Percentiles rank a stretch among this genome's conserved stretches.
phyloP scores from a whole-genome alignment of 805 yeast species.

The Kodamaea jinghongensis region DNA sequence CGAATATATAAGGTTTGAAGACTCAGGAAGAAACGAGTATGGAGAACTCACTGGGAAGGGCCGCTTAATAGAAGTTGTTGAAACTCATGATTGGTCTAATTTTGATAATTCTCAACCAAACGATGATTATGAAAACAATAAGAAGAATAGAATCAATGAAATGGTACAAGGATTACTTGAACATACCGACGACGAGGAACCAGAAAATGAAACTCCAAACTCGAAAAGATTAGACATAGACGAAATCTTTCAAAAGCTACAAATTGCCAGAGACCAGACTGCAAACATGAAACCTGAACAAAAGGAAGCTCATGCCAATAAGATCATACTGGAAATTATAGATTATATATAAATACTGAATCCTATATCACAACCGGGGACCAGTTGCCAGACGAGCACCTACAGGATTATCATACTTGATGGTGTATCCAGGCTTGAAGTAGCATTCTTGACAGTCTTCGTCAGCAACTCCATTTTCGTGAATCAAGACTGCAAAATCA shows the following conservation, averaged over 20 bases:
- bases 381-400: constrained; percentile 6
- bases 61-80: constrained; percentile 45
- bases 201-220: constrained; percentile 6
- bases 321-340: constrained; percentile 37
- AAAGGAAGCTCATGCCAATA: constrained; percentile 31
- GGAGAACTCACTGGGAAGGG: constrained; percentile 42
- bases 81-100: constrained; percentile 48
- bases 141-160: constrained; percentile 18
- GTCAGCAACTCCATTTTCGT: constrained; percentile 74
- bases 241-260: constrained; percentile 30
- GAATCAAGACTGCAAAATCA: constrained; percentile 86
- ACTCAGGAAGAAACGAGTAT: constrained; percentile 38
- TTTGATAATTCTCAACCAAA: constrained; percentile 6
- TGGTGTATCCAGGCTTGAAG: constrained; percentile 55
- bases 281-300: constrained; percentile 22
- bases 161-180: constrained; percentile 30
- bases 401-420: constrained; percentile 22
- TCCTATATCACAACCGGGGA: background rate
- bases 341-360: constrained; percentile 28
- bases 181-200: constrained; percentile 6
- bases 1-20: constrained; percentile 39
- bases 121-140: constrained; percentile 19
- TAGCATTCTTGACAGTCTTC: constrained; percentile 84
- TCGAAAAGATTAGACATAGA: constrained; percentile 24
- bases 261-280: constrained; percentile 33